Evolutionary conservation across 768 basidiomycete genomes (phyloP), one percentile per base, ranked within the genome.

Genomic region (Lactarius sp.): DNA sequence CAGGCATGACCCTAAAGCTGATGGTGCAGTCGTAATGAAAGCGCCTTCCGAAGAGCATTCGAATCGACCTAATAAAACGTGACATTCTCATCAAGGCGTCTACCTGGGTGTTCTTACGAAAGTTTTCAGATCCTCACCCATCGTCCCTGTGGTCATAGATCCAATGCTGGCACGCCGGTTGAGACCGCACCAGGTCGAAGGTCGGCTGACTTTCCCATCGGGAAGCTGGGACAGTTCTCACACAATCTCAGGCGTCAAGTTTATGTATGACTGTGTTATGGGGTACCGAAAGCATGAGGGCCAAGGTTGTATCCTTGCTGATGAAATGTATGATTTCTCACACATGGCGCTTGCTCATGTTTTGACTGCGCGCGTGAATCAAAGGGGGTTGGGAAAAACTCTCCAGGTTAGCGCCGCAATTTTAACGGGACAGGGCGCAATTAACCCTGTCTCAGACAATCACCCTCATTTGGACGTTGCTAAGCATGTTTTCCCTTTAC

Each of bases 321-420:
- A 99, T 74, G 97, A 98, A 70, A 96, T 97, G 94, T 92, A 66
- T 39, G 74, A 56, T 52, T 13, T 27, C 42, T 39, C 33, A 53
- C 22, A 46, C 42, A 58, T 51, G 10, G 46, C 34, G 36, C 59
- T 53, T 60, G 59, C 7, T 52, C n/a, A 18, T 53, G 39, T 52
- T 41, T 33, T 57, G 37, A 46, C 49, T 16, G 27, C 58, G 34
- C 22, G 62, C 72, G 34, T 56, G 33, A 20, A 52, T 56, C 22
- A 10, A 78, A 88, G 95, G 95, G 96, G 96, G 55, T 83, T 99
- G 55, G 97, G 97, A n/a, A 99, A 99, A 78, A 97, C 94, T 1
- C 75, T 94, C 8, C 91, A 92, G 78, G 89, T 83, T 55, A 57
- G 73, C 46, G 46, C 12, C 36, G 16, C 59, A 36, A 56, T 44